Base-by-base conservation (phyloP, 2,329 filamentous ascomycete genomes). In the Fonsecaea multimorphosa region DNA sequence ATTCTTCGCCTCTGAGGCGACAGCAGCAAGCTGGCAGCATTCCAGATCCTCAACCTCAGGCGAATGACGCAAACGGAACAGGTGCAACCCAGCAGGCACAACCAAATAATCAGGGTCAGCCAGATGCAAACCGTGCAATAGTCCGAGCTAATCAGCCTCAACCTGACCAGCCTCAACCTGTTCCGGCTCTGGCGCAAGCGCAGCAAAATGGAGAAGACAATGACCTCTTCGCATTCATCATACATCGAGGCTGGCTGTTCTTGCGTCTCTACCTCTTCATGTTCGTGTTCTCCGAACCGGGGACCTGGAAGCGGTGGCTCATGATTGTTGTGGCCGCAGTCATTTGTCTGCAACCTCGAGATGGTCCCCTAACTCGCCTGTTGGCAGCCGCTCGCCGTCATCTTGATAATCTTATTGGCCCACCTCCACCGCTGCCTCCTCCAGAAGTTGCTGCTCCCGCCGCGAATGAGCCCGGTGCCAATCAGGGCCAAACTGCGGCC, bases 231-330 rank as follows among this genome's bases (percentile, higher is more conserved):
- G 77, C 73, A 2, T 78, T 81, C 53, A 74, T 80, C 52, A 67
- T 80, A 19, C 66, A 78, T 54, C 81, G 84, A 29, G 69, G 84
- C 27, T 89, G 87, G 87, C 79, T 88, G 1, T 81, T 87, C 27
- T 76, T 87, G 56, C 83, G 86, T 9, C 74, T 88, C 22, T 82
- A 85, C 64, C 82, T 85, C 64, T 86, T 88, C 72, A 81, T 84
- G 61, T 88, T 86, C 73, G 81, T 89, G 71, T 81, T 87, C 65
- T 82, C 82, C 31, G 80, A 81, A 24, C 76, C 80, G n/a, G 79
- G 79, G 5, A 80, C 78, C 3, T 82, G 79, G 78, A 75, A 77
- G 9, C 78, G 81, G 29, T 75, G 78, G 34, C 56, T 80, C 19
- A 74, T 81, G 32, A 76, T 83, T 31, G 67, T 72, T 7, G 55